These are phyloP conservation scores for Sporothrix inflata DNA, from an alignment of 2,329 filamentous ascomycete species.

Conservation along the genomic window DNA sequence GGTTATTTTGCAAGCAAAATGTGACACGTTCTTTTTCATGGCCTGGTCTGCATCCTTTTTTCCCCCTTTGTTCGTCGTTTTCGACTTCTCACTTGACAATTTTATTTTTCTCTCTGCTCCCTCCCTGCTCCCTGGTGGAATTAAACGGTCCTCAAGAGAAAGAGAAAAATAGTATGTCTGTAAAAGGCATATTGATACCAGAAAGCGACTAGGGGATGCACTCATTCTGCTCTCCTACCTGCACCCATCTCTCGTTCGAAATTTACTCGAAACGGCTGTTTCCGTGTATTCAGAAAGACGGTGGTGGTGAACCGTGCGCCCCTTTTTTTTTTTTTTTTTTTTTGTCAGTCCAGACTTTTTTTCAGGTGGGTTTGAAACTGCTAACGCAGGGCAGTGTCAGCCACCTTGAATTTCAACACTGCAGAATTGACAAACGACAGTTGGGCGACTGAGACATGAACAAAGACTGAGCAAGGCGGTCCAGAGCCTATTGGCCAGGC, in stretches of 20 bases:
- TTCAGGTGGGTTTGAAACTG: neutral
- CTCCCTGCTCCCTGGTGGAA: neutral
- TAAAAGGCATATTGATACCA: neutral
- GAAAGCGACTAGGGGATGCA: neutral
- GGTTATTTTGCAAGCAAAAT: neutral
- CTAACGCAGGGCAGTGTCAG: too few species aligned
- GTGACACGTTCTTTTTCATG: neutral
- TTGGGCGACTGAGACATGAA: too few species aligned
- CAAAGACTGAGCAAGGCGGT: too few species aligned
- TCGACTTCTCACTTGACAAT: neutral
- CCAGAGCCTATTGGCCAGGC: too few species aligned
- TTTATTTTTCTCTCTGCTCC: neutral
- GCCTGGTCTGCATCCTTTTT: neutral
- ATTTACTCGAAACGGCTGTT: neutral
- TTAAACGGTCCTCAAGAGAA: neutral
- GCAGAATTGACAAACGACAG: too few species aligned
- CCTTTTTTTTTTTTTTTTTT: neutral
- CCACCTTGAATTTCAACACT: too few species aligned
- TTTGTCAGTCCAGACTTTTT: neutral
- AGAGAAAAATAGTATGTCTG: neutral
- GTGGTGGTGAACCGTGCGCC: neutral
- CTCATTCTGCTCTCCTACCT: neutral
- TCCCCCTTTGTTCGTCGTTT: neutral
- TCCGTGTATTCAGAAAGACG: neutral
- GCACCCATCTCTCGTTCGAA: neutral